These are phyloP conservation scores for Talaromyces sp. DNA, from an alignment of 2,329 filamentous ascomycete species.

Conservation along the genomic window DNA sequence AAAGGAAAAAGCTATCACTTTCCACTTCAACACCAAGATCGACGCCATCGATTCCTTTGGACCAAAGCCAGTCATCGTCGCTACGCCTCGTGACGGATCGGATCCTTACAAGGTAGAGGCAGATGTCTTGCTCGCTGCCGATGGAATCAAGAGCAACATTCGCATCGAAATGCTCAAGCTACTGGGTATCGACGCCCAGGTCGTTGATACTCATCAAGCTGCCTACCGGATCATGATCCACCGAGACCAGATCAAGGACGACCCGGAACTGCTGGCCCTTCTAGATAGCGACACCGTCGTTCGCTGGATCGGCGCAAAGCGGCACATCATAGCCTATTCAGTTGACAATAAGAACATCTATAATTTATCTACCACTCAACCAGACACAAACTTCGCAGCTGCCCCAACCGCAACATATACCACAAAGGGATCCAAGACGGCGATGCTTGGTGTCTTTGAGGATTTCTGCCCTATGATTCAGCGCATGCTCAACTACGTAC, in stretches of 20 bases:
- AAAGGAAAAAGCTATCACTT: slow-evolving; percentile 58
- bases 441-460: slow-evolving; percentile 56
- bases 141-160: slow-evolving; percentile 51
- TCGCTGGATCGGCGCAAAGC: slow-evolving; percentile 62
- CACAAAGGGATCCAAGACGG: slow-evolving; percentile 56
- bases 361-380: slow-evolving; percentile 61
- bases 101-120: slow-evolving; percentile 48
- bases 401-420: slow-evolving; percentile 60
- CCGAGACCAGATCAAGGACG: slow-evolving; percentile 40
- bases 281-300: slow-evolving; percentile 55
- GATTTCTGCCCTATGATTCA: slow-evolving; percentile 60
- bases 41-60: slow-evolving; percentile 56
- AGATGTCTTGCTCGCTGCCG: slow-evolving; percentile 51
- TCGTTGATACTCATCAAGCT: slow-evolving; percentile 48
- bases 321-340: slow-evolving; percentile 65
- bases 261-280: slow-evolving; percentile 52
- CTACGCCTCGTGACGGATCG: slow-evolving; percentile 51
- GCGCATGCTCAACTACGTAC: slow-evolving; percentile 57
- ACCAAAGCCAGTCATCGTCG: slow-evolving; percentile 57
- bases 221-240: slow-evolving; percentile 54
- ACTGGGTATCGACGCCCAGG: slow-evolving; percentile 34
- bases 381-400: slow-evolving; percentile 56
- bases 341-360: slow-evolving; percentile 61
- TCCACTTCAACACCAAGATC: slow-evolving; percentile 61
- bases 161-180: slow-evolving; percentile 39